Evolutionary conservation across 371 early-diverging fungal genomes (phyloP).

Genomic region (Syncephalastrum racemosum): DNA sequence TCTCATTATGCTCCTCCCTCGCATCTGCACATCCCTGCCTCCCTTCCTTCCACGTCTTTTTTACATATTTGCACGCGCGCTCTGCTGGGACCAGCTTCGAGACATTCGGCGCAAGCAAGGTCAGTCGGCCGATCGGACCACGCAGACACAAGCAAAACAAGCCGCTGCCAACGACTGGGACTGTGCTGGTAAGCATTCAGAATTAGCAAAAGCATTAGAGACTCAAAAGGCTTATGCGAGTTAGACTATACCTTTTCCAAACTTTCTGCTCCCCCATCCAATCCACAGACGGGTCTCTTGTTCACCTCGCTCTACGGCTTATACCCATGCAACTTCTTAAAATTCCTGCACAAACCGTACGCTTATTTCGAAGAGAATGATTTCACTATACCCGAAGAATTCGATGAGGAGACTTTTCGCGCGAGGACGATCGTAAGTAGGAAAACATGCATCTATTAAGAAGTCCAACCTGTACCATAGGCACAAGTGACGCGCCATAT

Average conservation of each 20-base stretch:
- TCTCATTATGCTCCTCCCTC: slow-evolving; percentile 65
- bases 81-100: slow-evolving; percentile 64
- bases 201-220: too few species aligned
- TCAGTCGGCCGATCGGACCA: background rate
- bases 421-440: slow-evolving; percentile 37
- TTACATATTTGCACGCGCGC: slow-evolving; percentile 57
- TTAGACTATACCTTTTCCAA: slow-evolving; percentile 56
- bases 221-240: background rate
- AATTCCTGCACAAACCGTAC: slow-evolving; percentile 56
- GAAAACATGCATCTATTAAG: background rate
- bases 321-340: slow-evolving; percentile 63
- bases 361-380: slow-evolving; percentile 42
- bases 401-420: slow-evolving; percentile 52
- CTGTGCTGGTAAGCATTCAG: slow-evolving; percentile 38
- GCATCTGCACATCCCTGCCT: slow-evolving; percentile 61
- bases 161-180: slow-evolving; percentile 39
- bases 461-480: slow-evolving; percentile 11
- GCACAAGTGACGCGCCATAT: slow-evolving; percentile 58
- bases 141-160: slow-evolving; percentile 8
- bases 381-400: slow-evolving; percentile 44
- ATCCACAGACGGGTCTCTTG: slow-evolving; percentile 55
- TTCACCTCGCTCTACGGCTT: slow-evolving; percentile 68
- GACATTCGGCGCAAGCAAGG: slow-evolving; percentile 44
- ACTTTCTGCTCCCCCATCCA: slow-evolving; percentile 52
- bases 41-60: slow-evolving; percentile 59